These are phyloP conservation scores for Hymenoscyphus occultus DNA, from an alignment of 2,329 filamentous ascomycete genomes.

Conservation along the genomic window DNA sequence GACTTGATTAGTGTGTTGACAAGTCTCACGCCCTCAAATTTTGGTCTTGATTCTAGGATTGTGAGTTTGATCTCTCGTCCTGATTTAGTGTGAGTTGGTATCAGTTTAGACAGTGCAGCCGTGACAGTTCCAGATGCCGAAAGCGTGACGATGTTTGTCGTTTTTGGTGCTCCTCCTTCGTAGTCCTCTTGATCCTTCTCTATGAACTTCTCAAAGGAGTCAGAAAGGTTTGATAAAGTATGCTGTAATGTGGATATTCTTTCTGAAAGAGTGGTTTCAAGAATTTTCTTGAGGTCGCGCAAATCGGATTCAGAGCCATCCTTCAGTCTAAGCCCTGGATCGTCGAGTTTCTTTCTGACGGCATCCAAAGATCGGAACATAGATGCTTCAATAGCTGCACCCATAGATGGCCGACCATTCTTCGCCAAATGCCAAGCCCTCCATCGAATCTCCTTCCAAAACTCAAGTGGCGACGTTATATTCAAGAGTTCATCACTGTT, in stretches of 20 bases:
- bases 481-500: slow-evolving; percentile 32
- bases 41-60: slow-evolving; percentile 64
- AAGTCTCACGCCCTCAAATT: slow-evolving; percentile 61
- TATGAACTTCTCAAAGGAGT: slow-evolving; percentile 14
- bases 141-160: slow-evolving; percentile 52
- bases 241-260: slow-evolving; percentile 20
- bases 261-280: slow-evolving; percentile 26
- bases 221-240: slow-evolving; percentile 12
- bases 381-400: slow-evolving; percentile 53
- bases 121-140: slow-evolving; percentile 62
- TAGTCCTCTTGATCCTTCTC: slow-evolving; percentile 16
- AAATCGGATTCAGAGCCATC: background rate
- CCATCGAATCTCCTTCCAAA: slow-evolving; percentile 56
- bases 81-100: slow-evolving; percentile 40
- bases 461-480: slow-evolving; percentile 37
- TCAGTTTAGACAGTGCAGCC: slow-evolving; percentile 40
- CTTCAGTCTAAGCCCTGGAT: background rate
- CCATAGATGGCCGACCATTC: slow-evolving; percentile 65
- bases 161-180: background rate
- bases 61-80: slow-evolving; percentile 49
- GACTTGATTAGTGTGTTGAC: slow-evolving; percentile 41
- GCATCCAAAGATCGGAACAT: slow-evolving; percentile 46
- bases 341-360: background rate
- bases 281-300: background rate
- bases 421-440: slow-evolving; percentile 63